A percentile compares a stretch with the other conserved stretches of the same genome.
These are phyloP conservation scores for Blastobotrys mokoenaii DNA, from an alignment of 805 yeast species.

Conservation along the genomic window DNA sequence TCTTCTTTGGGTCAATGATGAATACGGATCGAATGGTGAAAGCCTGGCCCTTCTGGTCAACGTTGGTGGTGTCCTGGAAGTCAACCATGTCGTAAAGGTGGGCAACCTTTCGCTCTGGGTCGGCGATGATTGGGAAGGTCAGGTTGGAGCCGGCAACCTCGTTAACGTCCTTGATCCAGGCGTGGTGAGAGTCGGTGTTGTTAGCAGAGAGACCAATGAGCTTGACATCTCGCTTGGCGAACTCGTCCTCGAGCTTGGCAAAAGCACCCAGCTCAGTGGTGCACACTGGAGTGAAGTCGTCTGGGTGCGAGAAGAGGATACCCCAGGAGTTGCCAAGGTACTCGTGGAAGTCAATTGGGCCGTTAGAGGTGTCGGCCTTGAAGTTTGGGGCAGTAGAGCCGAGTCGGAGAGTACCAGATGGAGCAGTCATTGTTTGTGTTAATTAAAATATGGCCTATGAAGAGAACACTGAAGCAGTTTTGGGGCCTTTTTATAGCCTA, in stretches of 20 bases:
- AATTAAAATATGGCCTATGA: background rate
- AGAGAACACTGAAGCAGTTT: background rate
- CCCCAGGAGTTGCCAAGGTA: constrained; percentile 83
- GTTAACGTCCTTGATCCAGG: constrained; percentile 90
- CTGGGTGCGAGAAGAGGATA: constrained; percentile 89
- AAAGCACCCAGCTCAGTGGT: constrained; percentile 95
- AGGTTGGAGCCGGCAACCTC: constrained; percentile 73
- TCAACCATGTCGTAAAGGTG: constrained; percentile 80
- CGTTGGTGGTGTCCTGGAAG: constrained; percentile 74
- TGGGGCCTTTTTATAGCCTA: background rate
- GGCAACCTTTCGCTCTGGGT: constrained; percentile 76
- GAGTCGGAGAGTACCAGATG: constrained; percentile 45
- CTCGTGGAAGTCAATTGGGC: constrained; percentile 80
- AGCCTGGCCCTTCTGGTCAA: constrained; percentile 63
- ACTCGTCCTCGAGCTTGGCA: constrained; percentile 85
- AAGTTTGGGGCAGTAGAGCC: constrained; percentile 88
- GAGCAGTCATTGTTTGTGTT: constrained; percentile 15
- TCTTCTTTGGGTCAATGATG: constrained; percentile 87
- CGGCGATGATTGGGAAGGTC: constrained; percentile 87
- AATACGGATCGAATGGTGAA: constrained; percentile 91
- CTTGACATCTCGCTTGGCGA: constrained; percentile 78
- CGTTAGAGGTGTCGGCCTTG: constrained; percentile 73
- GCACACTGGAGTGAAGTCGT: constrained; percentile 95
- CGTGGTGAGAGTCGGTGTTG: constrained; percentile 70
- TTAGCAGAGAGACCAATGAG: constrained; percentile 88